phyloP scores from a whole-genome alignment of 306 rosid genomes.

The apple (Malus domestica) region ASM211411v1 NC_041793.1:24637501-24638000 shows the following conservation, averaged over 20 bases:
- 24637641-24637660: constrained; percentile 35
- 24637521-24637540: constrained; percentile 23
- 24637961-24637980: constrained; percentile 3
- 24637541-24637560: constrained; percentile 40
- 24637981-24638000: background rate
- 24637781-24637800: constrained; percentile 8
- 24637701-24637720: background rate
- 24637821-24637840: constrained; percentile 42
- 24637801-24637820: constrained; percentile 29
- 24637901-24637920: constrained; percentile 37
- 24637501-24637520: constrained; percentile 22
- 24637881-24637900: constrained; percentile 48
- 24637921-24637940: constrained; percentile 45
- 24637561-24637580: constrained; percentile 22
- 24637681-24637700: constrained; percentile 15
- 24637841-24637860: constrained; percentile 25
- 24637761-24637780: constrained; percentile 17
- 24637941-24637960: constrained; percentile 9
- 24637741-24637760: constrained; percentile 18
- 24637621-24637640: constrained; percentile 37
- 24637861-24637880: constrained; percentile 41
- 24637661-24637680: constrained; percentile 42
- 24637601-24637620: constrained; percentile 43
- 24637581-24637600: constrained; percentile 28
- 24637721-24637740: background rate